Evolutionary conservation across 1,284 basidiomycete genomes (phyloP), one percentile per base, ranked within the genome.

Genomic region (Wolfiporia cocos): DNA sequence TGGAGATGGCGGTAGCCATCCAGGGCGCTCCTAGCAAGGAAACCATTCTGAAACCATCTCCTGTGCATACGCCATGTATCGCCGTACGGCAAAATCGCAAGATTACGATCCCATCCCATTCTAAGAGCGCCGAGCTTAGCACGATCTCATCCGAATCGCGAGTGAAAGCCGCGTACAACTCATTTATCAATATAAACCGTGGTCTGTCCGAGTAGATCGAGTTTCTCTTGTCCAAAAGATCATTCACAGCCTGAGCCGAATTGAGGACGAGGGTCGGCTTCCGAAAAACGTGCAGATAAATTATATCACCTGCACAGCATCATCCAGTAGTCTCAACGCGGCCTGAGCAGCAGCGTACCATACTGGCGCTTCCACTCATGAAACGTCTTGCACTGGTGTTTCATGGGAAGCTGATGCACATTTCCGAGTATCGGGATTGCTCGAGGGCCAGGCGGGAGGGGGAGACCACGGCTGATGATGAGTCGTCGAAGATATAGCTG

Each of bases 341-440:
- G 34, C 12, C 11, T 17, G 5, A 20, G 21, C 5, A 24, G 28
- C n/a, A 15, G 17, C 38, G 17, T 22, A 44, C 42, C 42, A 20
- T 39, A 44, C 15, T 34, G 20, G 3, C 12, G 10, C 2, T 7
- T 33, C 42, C 42, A 44, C 22, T 39, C n/a, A 2, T 30, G 18
- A 23, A 44, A 44, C 22, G 37, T 59, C 41, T 64, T 47, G 44
- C 71, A 66, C 47, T 67, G 67, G 40, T 65, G 57, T 18, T 51
- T 44, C 12, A 46, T 35, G 2, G 69, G 64, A 39, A 77, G 63
- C 45, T 76, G 73, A 23, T 71, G 65, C 20, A 66, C 54, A 47
- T 76, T 77, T 4, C 75, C 76, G 29, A 78, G 57, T 42, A 75
- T 49, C 0, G 73, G 73, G 11, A 67, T 52, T 7, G 65, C 61